These are phyloP conservation scores for Balamuthia mandrillaris DNA, from an alignment of 208 protist species.

Conservation along the genomic window DNA sequence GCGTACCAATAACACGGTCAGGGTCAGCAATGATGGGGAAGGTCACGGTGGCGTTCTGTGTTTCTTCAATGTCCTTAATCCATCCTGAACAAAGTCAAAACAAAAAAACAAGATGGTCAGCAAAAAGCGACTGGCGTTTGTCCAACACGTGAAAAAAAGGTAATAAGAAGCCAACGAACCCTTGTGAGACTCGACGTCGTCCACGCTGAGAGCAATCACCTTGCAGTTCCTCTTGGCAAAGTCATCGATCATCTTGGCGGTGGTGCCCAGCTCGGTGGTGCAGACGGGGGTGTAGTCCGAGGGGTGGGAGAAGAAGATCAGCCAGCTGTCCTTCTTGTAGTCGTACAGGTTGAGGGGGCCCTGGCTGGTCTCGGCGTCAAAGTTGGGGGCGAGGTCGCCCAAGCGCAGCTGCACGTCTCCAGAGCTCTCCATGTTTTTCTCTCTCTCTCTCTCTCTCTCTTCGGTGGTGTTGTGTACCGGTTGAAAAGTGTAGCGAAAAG, in stretches of 20 bases:
- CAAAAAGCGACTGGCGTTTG: neutral
- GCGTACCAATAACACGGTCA: constrained; percentile 48
- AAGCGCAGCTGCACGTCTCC: constrained; percentile 34
- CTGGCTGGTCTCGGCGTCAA: constrained; percentile 46
- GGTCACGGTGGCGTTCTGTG: constrained; percentile 30
- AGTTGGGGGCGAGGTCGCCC: constrained; percentile 56
- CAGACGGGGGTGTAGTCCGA: constrained; percentile 66
- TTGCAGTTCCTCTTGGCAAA: constrained; percentile 55
- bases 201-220: constrained; percentile 54
- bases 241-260: constrained; percentile 56
- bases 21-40: constrained; percentile 69
- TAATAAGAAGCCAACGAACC: neutral
- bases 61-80: constrained; percentile 55
- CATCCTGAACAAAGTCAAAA: constrained; percentile 19
- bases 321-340: constrained; percentile 44
- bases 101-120: neutral
- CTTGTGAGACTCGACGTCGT: constrained; percentile 49
- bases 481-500: no score
- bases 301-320: constrained; percentile 40
- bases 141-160: neutral
- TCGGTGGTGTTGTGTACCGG: no score
- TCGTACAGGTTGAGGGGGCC: constrained; percentile 58
- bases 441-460: no score
- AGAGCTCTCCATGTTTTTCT: no score
- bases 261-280: constrained; percentile 67